phyloP scores from a whole-genome alignment of 106 monocot species.

The Platanthera zijinensis region DNA sequence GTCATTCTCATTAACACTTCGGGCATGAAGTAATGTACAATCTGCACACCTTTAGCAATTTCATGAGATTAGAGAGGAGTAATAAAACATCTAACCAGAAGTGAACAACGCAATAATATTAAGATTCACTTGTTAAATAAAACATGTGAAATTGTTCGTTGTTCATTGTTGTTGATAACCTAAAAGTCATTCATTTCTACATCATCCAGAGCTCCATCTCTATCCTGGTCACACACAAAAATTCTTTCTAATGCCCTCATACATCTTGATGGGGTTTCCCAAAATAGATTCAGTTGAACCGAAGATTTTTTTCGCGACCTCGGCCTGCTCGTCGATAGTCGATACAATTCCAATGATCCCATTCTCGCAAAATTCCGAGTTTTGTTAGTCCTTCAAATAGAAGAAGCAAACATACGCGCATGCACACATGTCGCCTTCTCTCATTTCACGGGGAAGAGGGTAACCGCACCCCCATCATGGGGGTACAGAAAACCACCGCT shows the following conservation, averaged over 20 bases:
- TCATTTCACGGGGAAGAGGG: no score
- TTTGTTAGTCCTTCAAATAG: no score
- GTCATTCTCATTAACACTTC: conserved; percentile 80
- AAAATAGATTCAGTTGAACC: no score
- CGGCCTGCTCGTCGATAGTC: no score
- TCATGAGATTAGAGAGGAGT: conserved; percentile 82
- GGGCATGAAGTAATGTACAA: conserved; percentile 94
- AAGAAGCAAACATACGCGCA: no score
- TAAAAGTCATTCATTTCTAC: conserved; percentile 88
- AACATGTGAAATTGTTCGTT: neutral
- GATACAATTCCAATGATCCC: no score
- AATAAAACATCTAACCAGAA: conserved; percentile 90
- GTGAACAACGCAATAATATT: neutral
- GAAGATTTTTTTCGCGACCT: no score
- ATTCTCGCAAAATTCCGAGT: no score
- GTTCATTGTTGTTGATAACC: conserved; percentile 21
- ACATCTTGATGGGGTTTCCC: conserved; percentile 20
- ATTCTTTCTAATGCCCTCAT: conserved; percentile 82
- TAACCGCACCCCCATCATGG: no score
- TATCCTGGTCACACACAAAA: conserved; percentile 86
- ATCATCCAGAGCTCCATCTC: conserved; percentile 86
- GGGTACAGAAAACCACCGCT: no score
- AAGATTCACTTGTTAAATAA: neutral
- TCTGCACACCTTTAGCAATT: conserved; percentile 70
- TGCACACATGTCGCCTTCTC: no score